Evolutionary conservation across 176 grass and related monocot genomes (phyloP), one percentile per base, ranked within the genome.

Genomic region (Pharus latifolius): DNA sequence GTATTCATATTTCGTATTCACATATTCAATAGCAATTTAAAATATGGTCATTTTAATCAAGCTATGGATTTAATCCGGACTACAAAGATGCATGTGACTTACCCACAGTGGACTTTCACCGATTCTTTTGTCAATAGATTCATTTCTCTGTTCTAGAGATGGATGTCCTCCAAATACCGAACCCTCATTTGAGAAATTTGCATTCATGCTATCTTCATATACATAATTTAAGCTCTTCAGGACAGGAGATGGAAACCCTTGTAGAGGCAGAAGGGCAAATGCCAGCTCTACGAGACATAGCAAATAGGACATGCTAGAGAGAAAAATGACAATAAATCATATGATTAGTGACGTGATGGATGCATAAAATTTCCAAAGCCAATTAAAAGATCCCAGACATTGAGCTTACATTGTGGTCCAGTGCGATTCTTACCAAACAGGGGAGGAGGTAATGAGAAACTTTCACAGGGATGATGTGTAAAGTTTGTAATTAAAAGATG

Each of bases 61-160:
- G 2, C 14, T 22, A 17, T 12, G 3, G 1, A 51, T 42, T 50
- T 33, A 76, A 18, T 80, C 49, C 27, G 56, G 4, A 20, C 25
- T 14, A 50, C n/a, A 6, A 22, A 72, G 38, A 63, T 56, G 35
- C 62, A 73, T 74, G 23, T 50, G 83, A 60, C 87, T 37, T 91
- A 99, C 95, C 95, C 95, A 48, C 90, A 99, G 72, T 99, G 82
- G 19, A 99, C 78, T 38, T 43, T 83, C 95, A 99, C 94, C 14
- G 90, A 91, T 72, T 88, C 85, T 57, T 60, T 91, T 80, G 69
- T 85, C 72, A 59, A 93, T 91, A 86, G 81, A 94, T 71, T 87
- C 60, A 23, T 86, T 85, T 71, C 95, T 91, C 72, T 94, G 80
- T 49, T 81, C 81, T 44, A 99, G 72, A 73, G 95, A 94, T 43